These are phyloP conservation scores for Ustilago tritici DNA, from an alignment of 1,284 basidiomycete genomes.

Conservation along the genomic window DNA sequence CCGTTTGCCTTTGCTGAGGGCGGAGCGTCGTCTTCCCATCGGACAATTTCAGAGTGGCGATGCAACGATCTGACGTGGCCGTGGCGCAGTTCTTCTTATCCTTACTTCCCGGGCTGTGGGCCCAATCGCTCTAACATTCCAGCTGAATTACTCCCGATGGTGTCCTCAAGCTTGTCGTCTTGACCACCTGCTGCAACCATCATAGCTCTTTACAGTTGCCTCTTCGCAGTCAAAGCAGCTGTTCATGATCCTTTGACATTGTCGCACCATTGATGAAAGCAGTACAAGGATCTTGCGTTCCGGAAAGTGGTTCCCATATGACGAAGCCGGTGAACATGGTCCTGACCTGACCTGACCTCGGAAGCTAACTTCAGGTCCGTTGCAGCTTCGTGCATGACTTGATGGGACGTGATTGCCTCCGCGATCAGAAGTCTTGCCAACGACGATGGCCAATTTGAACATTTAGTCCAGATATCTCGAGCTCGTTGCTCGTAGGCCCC, in stretches of 20 bases:
- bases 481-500: neutral
- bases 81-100: neutral
- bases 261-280: neutral
- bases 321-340: too few relatives aligned
- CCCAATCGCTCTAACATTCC: neutral
- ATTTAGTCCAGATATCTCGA: neutral
- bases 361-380: neutral
- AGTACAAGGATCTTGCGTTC: too few relatives aligned
- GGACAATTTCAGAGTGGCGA: constrained; percentile 17
- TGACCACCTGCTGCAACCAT: neutral
- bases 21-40: constrained; percentile 16
- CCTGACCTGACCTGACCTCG: neutral
- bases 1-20: neutral
- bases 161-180: neutral
- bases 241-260: neutral
- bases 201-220: too few relatives aligned
- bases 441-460: neutral
- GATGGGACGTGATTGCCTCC: constrained; percentile 14
- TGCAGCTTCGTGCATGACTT: neutral
- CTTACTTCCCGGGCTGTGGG: neutral
- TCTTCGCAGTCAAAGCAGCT: too few relatives aligned
- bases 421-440: neutral
- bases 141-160: neutral
- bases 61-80: constrained; percentile 38
- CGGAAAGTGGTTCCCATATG: too few relatives aligned